These are phyloP conservation scores for Maudiozyma turicensis DNA, from an alignment of 805 yeast genomes.

Conservation along the genomic window DNA sequence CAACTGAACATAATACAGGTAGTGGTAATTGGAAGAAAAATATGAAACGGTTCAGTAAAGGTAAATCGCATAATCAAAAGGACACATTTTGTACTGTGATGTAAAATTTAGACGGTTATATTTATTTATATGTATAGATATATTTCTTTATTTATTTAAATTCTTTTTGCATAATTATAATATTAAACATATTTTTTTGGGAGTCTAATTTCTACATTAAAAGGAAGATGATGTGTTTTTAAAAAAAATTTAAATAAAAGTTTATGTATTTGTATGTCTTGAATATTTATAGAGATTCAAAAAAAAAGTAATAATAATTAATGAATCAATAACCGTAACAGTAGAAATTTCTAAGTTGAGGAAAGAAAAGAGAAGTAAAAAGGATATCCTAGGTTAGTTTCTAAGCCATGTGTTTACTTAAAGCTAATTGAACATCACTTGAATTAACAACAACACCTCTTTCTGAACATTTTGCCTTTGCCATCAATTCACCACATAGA, in stretches of 20 bases:
- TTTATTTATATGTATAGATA: not conserved
- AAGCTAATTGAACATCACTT: constrained; percentile 59
- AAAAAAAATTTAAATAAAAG: no score
- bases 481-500: constrained; percentile 76
- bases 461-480: constrained; percentile 93
- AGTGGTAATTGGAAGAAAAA: constrained; percentile 16
- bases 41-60: constrained; percentile 14
- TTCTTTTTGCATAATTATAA: no score
- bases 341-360: not conserved
- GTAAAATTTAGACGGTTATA: constrained; percentile 1
- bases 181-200: no score
- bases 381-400: not conserved
- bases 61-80: constrained; percentile 7
- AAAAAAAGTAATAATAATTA: no score
- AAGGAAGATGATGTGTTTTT: no score
- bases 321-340: not conserved
- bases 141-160: not conserved
- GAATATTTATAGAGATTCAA: not conserved
- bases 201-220: no score
- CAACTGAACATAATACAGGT: constrained; percentile 6
- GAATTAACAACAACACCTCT: constrained; percentile 81
- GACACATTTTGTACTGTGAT: constrained; percentile 11
- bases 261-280: no score
- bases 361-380: not conserved
- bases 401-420: constrained; percentile 6